phyloP scores from a whole-genome alignment of 306 rosid species.

The Betula pendula region DNA sequence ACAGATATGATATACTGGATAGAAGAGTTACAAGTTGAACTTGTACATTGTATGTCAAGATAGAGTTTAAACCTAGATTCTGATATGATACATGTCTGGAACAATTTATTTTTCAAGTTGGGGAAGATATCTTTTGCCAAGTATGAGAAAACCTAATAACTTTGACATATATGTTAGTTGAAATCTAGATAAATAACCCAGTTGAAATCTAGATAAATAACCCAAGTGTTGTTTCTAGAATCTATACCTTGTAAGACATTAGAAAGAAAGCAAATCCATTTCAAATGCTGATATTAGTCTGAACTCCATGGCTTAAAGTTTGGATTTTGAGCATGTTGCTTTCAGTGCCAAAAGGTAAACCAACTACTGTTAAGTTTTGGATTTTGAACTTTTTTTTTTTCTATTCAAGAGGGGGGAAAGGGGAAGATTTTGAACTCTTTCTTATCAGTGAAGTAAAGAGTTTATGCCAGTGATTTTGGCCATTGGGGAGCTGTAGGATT shows the following conservation, averaged over 20 bases:
- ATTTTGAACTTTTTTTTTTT: not conserved
- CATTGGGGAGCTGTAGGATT: not conserved
- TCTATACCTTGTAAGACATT: not conserved
- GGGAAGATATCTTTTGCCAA: not conserved
- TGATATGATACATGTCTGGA: not conserved
- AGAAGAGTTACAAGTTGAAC: conserved; percentile 27
- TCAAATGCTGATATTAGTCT: not conserved
- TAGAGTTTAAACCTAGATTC: not conserved
- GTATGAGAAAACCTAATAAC: not conserved
- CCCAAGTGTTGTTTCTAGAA: too few relatives aligned
- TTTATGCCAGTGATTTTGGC: not conserved
- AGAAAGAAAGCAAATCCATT: not conserved
- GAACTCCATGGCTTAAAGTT: not conserved
- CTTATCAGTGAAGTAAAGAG: not conserved
- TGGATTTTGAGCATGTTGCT: not conserved
- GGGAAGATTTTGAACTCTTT: not conserved
- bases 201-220: too few relatives aligned
- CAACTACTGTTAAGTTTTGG: not conserved
- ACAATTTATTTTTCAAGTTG: not conserved
- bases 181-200: too few relatives aligned
- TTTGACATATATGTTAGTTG: too few relatives aligned
- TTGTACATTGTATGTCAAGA: conserved; percentile 30
- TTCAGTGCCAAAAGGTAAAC: not conserved
- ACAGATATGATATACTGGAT: not conserved
- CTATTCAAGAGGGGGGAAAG: too few relatives aligned